Percentiles rank a stretch among this genome's conserved stretches.
Evolutionary conservation across 768 basidiomycete species (phyloP).

Genomic region (Podaxis sp.): DNA sequence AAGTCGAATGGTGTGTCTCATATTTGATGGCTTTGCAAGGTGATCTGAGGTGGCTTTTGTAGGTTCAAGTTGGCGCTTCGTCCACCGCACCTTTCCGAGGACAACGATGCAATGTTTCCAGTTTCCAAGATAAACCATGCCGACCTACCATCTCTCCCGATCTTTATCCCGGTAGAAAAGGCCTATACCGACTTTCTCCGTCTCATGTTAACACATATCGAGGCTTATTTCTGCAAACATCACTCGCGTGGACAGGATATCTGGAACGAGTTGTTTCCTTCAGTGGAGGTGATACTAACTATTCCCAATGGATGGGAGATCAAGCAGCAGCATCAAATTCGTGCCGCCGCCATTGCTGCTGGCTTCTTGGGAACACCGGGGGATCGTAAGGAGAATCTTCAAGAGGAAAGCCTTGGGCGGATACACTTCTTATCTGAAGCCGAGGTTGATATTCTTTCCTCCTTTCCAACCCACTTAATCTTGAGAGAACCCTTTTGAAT

Average conservation of each 20-base stretch:
- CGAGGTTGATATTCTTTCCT: neutral
- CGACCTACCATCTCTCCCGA: constrained; percentile 18
- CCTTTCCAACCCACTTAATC: neutral
- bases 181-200: constrained; percentile 24
- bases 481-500: neutral
- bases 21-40: neutral
- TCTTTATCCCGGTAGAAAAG: constrained; percentile 17
- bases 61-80: constrained; percentile 27
- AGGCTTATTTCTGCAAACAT: constrained; percentile 17
- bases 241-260: constrained; percentile 7
- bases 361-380: neutral
- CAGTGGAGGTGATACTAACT: constrained; percentile 23
- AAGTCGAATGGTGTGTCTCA: constrained; percentile 21
- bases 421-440: neutral
- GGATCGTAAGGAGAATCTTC: neutral
- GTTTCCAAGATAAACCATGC: neutral
- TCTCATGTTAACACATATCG: constrained; percentile 22
- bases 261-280: constrained; percentile 15
- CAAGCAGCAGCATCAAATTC: constrained; percentile 15
- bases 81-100: constrained; percentile 17
- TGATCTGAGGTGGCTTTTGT: neutral
- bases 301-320: constrained; percentile 25
- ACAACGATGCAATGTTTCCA: neutral
- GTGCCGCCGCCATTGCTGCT: constrained; percentile 22
- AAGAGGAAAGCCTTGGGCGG: neutral